Base-by-base conservation (phyloP, 192 early-diverging fungal genomes). In the Coemansia aciculifera region DNA sequence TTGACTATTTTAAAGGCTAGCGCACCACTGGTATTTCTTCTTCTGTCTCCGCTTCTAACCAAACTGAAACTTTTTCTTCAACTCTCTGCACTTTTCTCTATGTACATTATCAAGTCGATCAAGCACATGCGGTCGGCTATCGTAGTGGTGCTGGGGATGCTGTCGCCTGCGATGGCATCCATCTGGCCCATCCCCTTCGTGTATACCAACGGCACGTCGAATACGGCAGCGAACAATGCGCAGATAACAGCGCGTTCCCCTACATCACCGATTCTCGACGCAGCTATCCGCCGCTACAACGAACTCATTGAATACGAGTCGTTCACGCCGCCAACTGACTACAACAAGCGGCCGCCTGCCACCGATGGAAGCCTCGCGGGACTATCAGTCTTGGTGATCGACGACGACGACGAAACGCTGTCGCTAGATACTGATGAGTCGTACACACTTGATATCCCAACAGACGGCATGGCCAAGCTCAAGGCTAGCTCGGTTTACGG, bases 341-440 rank as follows among this genome's bases (percentile, higher is more conserved):
- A 86, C 63, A 85, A 74, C 21, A 40, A 64, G 13, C 32, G 59
- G 19, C 56, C 63, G 10, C 61, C 67, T 3, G 2, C 42, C 2
- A 63, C 74, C 3, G 39, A 64, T 1, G 59, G 62, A 1, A 44
- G 62, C 2, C 65, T 90, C 46, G 56, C 60, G 10, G 73, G 70
- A 9, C 71, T 90, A 34, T 64, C 48, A 6, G 72, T 92, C 17
- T 64, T 68, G 1, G 85, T 37, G 36, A 37, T 92, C 23, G 66
- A 48, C 8, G 75, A 79, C 72, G 61, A 69, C 32, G 69, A 72
- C 23, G 69, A 84, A 65, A 67, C 79, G 2, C 85, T 90, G 24
- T 75, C 82, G 39, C 73, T 87, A 29, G 81, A 77, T 37, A 84
- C 87, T 0, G 88, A 92, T 64, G 90, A 92, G 77, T 88, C 90